These are phyloP conservation scores for Naegleria lovaniensis DNA, from an alignment of 208 protist genomes.

Conservation along the genomic window DNA sequence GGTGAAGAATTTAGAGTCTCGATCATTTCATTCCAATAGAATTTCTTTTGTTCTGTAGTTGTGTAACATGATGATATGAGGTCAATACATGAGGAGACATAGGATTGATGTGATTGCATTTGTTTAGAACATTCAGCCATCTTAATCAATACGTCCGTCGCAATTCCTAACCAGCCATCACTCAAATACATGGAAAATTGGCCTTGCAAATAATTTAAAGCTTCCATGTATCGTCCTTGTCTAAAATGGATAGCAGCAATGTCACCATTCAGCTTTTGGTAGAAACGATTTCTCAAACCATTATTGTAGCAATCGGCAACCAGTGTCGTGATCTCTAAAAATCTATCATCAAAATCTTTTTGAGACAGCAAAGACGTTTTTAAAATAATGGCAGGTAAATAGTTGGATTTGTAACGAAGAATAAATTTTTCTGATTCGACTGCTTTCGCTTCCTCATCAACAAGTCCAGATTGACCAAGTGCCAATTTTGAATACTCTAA, in stretches of 20 bases:
- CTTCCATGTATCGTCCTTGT: not conserved
- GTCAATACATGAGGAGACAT: not conserved
- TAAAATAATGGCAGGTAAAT: not conserved
- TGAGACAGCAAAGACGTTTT: not conserved
- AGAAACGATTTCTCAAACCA: not conserved
- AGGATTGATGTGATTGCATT: not conserved
- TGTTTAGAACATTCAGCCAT: not conserved
- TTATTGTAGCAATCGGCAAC: not conserved
- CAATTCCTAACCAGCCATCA: not conserved
- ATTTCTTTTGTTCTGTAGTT: not conserved
- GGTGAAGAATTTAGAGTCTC: not conserved
- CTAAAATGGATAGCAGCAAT: not conserved
- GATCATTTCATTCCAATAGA: not conserved
- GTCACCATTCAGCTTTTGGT: slow-evolving; percentile 2
- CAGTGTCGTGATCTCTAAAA: not conserved
- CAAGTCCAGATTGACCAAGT: not conserved
- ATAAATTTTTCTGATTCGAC: not conserved
- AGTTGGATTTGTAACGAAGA: not conserved
- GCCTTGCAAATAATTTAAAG: not conserved
- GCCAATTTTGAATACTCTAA: not conserved
- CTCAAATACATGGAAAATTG: not conserved
- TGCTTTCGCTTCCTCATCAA: not conserved
- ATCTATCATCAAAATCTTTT: slow-evolving; percentile 2
- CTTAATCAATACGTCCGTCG: not conserved
- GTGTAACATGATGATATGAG: not conserved